A percentile compares a stretch with the other conserved stretches of the same genome.
phyloP scores from a whole-genome alignment of 192 early-diverging fungal genomes.

The Oehlia diaphana region DNA sequence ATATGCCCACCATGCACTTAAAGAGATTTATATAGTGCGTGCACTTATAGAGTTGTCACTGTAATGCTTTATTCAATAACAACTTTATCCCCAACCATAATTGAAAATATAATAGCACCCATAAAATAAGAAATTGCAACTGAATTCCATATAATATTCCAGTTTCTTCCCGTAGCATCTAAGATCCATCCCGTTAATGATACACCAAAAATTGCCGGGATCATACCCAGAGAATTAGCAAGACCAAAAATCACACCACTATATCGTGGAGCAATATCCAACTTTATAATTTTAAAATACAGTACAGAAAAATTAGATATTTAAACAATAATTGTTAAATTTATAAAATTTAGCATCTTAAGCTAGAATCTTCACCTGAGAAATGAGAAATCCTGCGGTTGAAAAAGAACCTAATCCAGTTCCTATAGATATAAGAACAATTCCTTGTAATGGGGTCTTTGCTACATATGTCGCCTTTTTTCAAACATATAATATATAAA shows the following conservation, averaged over 20 bases:
- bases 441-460: conserved; percentile 26
- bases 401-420: conserved; percentile 39
- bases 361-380: conserved; percentile 28
- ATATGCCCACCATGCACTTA: no score
- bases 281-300: conserved; percentile 7
- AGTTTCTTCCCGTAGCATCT: conserved; percentile 26
- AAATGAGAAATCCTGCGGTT: conserved; percentile 33
- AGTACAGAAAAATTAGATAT: no score
- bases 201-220: conserved; percentile 38
- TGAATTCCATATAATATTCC: conserved; percentile 36
- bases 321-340: no score
- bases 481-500: no score
- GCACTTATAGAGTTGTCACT: no score
- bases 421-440: conserved; percentile 36
- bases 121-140: conserved; percentile 31
- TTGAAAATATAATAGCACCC: conserved; percentile 21
- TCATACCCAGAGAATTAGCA: conserved; percentile 36
- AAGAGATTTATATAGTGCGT: no score
- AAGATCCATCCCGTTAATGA: conserved; percentile 35
- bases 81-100: not conserved
- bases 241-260: conserved; percentile 44
- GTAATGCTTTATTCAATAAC: conserved; percentile 1
- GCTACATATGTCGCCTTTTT: conserved; percentile 31
- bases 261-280: conserved; percentile 41
- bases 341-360: not conserved